Evolutionary conservation across 169 alveolate species (phyloP), one percentile per base, ranked within the genome.

Genomic region (Plasmodium adleri): DNA sequence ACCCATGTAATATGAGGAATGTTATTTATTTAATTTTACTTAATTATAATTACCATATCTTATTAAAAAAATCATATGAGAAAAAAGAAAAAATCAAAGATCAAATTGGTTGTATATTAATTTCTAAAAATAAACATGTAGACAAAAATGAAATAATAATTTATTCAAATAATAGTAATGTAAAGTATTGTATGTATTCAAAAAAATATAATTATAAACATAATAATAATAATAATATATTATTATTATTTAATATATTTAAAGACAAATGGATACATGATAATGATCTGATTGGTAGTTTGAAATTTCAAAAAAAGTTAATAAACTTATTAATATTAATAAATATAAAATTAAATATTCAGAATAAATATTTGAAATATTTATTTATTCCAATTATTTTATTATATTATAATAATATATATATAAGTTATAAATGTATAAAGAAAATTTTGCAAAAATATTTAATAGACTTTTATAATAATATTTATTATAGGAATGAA

Each of bases 341-440:
- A 66, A 67, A 45, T 8, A 28, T 39, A 7, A 80, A 80, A 62
- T 80, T 80, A 45, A 32, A 60, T 12, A 28, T 80, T 20, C 56
- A 59, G 15, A 80, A 68, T 58, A 67, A 68, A 26, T 71, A 66
- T 72, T 47, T 80, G 15, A 67, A 45, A 17, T 54, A 71, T 52
- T 67, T 80, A 17, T 49, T 80, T 39, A 45, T 68, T 20, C 78
- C 90, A 15, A 66, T 80, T 52, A 54, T 50, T 52, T 43, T 80
- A 5, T 49, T 80, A 49, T 80, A 80, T 59, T 80, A 80, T 56
- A 43, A 80, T 56, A 62, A 71, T 62, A 20, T 56, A 2, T 80
- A 80, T 62, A 54, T 80, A 39, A 32, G 62, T 59, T 80, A 80
- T 60, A 80, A 80, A 52, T 80, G 90, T 59, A 43, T 45, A 26